Evolutionary conservation across 2,329 filamentous ascomycete genomes (phyloP), one percentile per base, ranked within the genome.

Genomic region (Cephalotrichum gorgonifer): DNA sequence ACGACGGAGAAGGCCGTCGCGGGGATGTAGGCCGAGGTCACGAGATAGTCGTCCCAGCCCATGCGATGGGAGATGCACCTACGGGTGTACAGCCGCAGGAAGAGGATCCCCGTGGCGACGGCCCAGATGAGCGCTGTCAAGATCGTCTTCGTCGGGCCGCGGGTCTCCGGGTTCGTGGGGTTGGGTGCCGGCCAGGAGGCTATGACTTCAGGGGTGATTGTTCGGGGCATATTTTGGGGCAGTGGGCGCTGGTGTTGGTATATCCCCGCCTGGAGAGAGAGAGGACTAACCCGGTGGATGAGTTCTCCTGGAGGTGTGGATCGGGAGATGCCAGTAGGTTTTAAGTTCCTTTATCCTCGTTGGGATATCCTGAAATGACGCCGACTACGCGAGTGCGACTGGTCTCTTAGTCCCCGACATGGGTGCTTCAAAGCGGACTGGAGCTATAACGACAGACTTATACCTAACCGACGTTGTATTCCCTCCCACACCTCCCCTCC

Each of bases 11-110:
- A 67, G 8, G 57, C 57, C 8, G 55, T 53, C 3, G 64, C 57
- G 11, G 65, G 64, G 25, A 68, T 62, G 47, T 60, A 67, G 52
- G 66, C 64, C n/a, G 63, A 31, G 14, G 62, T 49, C 38, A 68
- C 64, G 14, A 69, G 56, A 12, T 62, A 52, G 50, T 69, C 66
- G 35, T 69, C 66, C 9, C 60, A 54, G 15, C 64, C 63, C 43
- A 66, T 61, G 6, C 61, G 60, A n/a, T 57, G 57, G 1, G 65
- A 64, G 6, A 67, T 59, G 33, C 51, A 52, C 47, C 56, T 56
- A 12, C 66, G 61, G 11, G 65, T 59, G 48, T 66, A 68, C 22
- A 68, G 43, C 23, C 66, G 63, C 38, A 67, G 57, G 17, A 51
- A 55, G 6, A 69, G 49, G 43, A 64, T 50, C 6, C 58, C 20